Evolutionary conservation across 2,329 filamentous ascomycete species (phyloP).

Genomic region (Metarhizium sp.): DNA sequence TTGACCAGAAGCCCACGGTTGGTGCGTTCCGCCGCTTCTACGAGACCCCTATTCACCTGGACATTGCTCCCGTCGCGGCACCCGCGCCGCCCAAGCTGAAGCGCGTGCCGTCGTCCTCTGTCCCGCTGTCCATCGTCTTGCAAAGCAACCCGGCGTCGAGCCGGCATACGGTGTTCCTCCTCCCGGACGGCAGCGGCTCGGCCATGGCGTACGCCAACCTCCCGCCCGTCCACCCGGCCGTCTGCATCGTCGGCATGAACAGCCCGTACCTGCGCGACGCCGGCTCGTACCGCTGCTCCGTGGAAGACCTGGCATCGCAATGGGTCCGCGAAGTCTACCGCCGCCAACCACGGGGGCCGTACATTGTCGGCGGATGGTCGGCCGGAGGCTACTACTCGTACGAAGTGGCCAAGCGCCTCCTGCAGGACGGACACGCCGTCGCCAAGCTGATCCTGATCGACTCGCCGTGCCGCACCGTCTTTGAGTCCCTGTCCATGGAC

Average conservation of each 20-base stretch:
- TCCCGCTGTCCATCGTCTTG: conserved; percentile 25
- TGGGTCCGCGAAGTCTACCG: conserved; percentile 52
- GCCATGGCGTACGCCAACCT: conserved; percentile 50
- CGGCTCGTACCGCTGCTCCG: background rate
- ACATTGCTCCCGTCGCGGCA: background rate
- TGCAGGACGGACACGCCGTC: conserved; percentile 44
- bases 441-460: conserved; percentile 56
- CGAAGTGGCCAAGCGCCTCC: conserved; percentile 51
- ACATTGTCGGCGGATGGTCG: conserved; percentile 60
- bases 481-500: conserved; percentile 50
- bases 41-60: background rate
- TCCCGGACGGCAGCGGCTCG: conserved; percentile 47
- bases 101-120: background rate
- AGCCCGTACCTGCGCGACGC: background rate
- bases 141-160: conserved; percentile 41
- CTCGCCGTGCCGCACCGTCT: conserved; percentile 52
- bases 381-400: conserved; percentile 63
- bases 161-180: conserved; percentile 41
- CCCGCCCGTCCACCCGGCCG: background rate
- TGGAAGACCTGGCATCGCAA: background rate
- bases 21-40: background rate
- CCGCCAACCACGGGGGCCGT: conserved; percentile 58
- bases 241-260: background rate
- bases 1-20: background rate
- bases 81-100: background rate